Evolutionary conservation across 2,329 filamentous ascomycete species (phyloP).

Genomic region (Sarocladiaceae sp.): DNA sequence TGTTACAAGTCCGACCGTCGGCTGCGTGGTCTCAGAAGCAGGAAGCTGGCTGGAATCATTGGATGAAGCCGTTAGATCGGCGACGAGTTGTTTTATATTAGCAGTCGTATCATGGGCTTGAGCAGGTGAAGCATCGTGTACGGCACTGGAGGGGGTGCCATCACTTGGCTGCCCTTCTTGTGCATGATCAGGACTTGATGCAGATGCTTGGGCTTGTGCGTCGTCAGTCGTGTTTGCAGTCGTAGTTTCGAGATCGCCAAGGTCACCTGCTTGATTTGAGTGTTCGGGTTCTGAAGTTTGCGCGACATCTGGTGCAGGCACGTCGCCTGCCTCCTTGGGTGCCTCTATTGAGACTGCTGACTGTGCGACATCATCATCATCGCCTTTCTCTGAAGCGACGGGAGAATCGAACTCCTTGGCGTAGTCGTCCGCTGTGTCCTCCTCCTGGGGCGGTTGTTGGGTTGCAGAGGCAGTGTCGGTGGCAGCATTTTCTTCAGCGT

Average conservation of each 20-base stretch:
- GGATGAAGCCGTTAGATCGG: constrained; percentile 34
- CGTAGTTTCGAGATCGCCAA: too few species aligned
- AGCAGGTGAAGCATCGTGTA: not conserved
- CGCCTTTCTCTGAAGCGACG: constrained; percentile 30
- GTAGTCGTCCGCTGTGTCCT: constrained; percentile 38
- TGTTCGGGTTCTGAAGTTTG: not conserved
- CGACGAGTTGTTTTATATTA: constrained; percentile 37
- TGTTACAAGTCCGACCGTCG: constrained; percentile 21
- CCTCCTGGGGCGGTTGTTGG: constrained; percentile 20
- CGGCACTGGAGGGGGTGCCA: not conserved
- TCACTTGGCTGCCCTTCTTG: not conserved
- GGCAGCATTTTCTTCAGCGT: constrained; percentile 27
- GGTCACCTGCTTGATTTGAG: too few species aligned
- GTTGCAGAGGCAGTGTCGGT: constrained; percentile 19
- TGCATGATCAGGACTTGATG: not conserved
- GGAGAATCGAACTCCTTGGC: constrained; percentile 48
- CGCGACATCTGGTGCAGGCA: not conserved
- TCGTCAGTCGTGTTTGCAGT: too few species aligned
- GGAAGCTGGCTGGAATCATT: constrained; percentile 13
- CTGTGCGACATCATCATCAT: constrained; percentile 21
- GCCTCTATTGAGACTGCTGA: not conserved
- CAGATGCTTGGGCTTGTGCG: too few species aligned
- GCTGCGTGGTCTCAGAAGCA: constrained; percentile 22
- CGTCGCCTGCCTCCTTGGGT: not conserved
- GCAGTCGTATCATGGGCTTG: constrained; percentile 21